Conservation (phyloP, 1,284 basidiomycete genomes). For the Moesziomyces parantarcticus region DNA sequence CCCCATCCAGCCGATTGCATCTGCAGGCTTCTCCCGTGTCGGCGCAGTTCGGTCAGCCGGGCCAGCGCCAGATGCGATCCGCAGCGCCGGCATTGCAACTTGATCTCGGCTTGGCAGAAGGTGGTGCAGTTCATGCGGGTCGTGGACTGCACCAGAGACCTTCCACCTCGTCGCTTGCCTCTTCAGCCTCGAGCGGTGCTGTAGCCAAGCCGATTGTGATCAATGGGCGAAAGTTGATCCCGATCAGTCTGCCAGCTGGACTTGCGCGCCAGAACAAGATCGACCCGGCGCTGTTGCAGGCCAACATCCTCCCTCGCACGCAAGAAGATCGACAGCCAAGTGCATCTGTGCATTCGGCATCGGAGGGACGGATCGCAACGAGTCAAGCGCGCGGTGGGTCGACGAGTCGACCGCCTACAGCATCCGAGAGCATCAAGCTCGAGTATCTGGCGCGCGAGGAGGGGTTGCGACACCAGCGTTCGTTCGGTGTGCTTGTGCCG, state of each 20-base stretch:
- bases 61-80: neutral
- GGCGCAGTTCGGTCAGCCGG: constrained; percentile 14
- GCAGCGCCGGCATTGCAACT: constrained; percentile 14
- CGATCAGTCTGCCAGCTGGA: constrained; percentile 44
- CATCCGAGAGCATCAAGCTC: constrained; percentile 44
- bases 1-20: neutral
- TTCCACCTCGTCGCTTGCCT: constrained; percentile 26
- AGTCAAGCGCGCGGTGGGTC: too few species aligned
- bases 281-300: constrained; percentile 32
- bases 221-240: constrained; percentile 40
- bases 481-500: constrained; percentile 26
- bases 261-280: constrained; percentile 19
- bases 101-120: too few species aligned
- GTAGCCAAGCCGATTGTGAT: constrained; percentile 32
- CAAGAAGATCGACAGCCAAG: constrained; percentile 11
- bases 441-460: constrained; percentile 35
- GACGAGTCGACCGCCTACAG: constrained; percentile 37
- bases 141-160: constrained; percentile 23
- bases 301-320: constrained; percentile 6
- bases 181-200: constrained; percentile 24
- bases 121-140: neutral
- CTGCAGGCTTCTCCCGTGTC: constrained; percentile 28
- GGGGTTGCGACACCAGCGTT: constrained; percentile 17
- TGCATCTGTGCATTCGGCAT: constrained; percentile 21
- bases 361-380: too few species aligned